These are phyloP conservation scores for Neofusicoccum umdonicola DNA, from an alignment of 2,329 filamentous ascomycete genomes.

Conservation along the genomic window DNA sequence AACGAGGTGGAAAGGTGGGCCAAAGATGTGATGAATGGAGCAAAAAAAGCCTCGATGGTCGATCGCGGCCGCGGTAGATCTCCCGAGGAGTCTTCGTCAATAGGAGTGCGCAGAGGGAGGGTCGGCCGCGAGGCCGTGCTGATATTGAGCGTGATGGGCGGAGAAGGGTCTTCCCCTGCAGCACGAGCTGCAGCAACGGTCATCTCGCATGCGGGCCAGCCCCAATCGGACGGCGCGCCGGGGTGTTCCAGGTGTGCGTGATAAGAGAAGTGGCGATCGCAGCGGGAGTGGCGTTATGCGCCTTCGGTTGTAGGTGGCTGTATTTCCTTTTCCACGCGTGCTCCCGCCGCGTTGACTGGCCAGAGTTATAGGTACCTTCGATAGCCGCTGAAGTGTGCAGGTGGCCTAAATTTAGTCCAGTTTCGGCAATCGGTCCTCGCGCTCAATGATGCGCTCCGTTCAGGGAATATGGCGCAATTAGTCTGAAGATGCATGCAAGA, in stretches of 20 bases:
- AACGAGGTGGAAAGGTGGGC: not conserved
- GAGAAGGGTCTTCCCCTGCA: not conserved
- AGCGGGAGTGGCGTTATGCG: not conserved
- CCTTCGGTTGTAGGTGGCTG: not conserved
- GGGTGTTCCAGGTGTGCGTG: not conserved
- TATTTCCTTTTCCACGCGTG: not conserved
- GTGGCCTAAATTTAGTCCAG: not conserved
- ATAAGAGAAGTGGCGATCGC: not conserved
- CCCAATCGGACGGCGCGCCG: not conserved
- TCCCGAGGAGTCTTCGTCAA: not conserved
- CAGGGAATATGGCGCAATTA: not conserved
- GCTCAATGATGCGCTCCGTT: not conserved
- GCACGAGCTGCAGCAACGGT: not conserved
- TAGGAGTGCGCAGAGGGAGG: not conserved
- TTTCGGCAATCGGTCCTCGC: not conserved
- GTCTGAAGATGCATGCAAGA: not conserved
- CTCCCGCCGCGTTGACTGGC: not conserved
- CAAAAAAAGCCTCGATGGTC: not conserved
- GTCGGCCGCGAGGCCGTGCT: not conserved
- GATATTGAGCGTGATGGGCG: not conserved
- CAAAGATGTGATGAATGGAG: not conserved
- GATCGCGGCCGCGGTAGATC: not conserved
- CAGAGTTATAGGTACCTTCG: not conserved
- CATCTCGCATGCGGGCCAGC: not conserved
- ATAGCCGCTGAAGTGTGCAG: not conserved